Base-by-base conservation (phyloP, 1,139 yeast genomes). In the Suhomyces taliae region DNA sequence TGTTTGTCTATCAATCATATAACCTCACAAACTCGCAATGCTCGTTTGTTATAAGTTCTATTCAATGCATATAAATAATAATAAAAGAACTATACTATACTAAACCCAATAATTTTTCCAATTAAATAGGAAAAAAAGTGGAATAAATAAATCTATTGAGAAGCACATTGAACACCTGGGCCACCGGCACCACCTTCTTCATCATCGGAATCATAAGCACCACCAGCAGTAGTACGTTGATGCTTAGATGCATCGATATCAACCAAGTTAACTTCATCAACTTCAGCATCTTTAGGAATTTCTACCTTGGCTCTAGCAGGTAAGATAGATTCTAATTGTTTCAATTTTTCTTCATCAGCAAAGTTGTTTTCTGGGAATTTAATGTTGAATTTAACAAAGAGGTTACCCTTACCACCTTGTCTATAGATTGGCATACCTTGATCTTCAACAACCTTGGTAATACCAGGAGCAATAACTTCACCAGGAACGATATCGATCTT, bases 371-470 rank as follows among this genome's bases (percentile, higher is more conserved):
- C 61, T 58, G 95, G 95, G 87, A 87, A 87, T 62, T 84, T 84
- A 59, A 87, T 76, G 49, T 76, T 76, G 69, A 87, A 87, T 65
- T 84, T 83, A 57, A 87, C 72, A 57, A 85, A 81, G 66, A 87
- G 77, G 66, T 85, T 80, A 73, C 95, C 95, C 60, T 70, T 74
- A 48, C 89, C 87, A 60, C 91, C 89, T 62, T 80, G 82, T 74
- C 87, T 85, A 65, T 76, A 82, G 59, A 87, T 70, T 64, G 95
- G 95, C 99, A 93, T 93, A 85, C 99, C 99, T 73, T 91, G 91
- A 60, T 85, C 89, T 60, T 88, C 95, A 56, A 93, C 74, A 47
- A 90, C 90, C 73, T 90, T 90, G 59, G 85, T 74, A 39, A 77
- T 68, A 54, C 90, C 96, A 49, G 98, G 98, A 37, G 91, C 64